Conservation (phyloP, 1,284 basidiomycete species). For the Vanrija humicola region DNA sequence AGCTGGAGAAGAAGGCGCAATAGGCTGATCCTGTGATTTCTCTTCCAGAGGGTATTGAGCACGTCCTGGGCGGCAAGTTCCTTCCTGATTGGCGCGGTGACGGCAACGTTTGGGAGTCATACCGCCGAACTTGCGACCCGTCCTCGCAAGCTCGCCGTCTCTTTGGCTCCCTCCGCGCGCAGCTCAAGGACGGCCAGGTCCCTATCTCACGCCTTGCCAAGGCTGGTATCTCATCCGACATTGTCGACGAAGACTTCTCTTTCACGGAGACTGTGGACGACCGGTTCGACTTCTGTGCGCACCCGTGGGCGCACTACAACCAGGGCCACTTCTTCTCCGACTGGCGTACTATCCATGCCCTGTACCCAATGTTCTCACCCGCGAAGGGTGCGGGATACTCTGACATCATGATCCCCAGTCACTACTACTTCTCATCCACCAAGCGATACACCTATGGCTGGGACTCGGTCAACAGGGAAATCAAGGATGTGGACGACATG, state of each 20-base stretch:
- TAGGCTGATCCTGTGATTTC: background rate
- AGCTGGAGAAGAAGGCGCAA: background rate
- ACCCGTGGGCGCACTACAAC: constrained; percentile 74
- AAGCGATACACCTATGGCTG: constrained; percentile 83
- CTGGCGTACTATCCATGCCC: constrained; percentile 76
- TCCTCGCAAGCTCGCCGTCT: constrained; percentile 71
- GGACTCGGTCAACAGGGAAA: constrained; percentile 67
- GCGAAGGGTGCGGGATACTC: constrained; percentile 75
- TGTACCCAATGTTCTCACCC: constrained; percentile 88
- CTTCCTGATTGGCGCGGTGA: constrained; percentile 75
- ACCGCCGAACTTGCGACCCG: constrained; percentile 82
- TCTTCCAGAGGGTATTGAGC: constrained; percentile 56
- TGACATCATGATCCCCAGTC: constrained; percentile 87
- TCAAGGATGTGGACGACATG: constrained; percentile 71
- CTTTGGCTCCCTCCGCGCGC: constrained; percentile 64
- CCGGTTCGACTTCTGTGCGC: constrained; percentile 68
- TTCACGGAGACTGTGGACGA: constrained; percentile 62
- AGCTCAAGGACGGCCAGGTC: constrained; percentile 50
- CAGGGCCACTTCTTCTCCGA: constrained; percentile 96
- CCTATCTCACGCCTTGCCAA: constrained; percentile 48
- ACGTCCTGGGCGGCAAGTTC: constrained; percentile 66
- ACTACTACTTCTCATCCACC: constrained; percentile 85
- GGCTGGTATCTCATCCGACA: constrained; percentile 46
- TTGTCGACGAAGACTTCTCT: constrained; percentile 57
- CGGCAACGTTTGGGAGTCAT: constrained; percentile 87